Evolutionary conservation across 768 basidiomycete species (phyloP).

Genomic region (Suillus subaureus): DNA sequence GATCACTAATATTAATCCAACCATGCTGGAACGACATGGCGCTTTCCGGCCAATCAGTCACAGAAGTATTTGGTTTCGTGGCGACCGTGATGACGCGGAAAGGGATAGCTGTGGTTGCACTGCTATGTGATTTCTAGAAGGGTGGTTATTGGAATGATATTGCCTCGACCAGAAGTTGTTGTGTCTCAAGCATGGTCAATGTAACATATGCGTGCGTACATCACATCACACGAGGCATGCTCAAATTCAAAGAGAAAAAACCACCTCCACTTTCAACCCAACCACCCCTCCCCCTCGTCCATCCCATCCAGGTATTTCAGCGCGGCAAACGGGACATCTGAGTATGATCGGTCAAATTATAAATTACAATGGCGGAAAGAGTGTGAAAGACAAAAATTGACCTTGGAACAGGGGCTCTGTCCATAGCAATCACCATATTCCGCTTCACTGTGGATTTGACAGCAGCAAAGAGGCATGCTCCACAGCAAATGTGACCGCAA

Average conservation of each 20-base stretch:
- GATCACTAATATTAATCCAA: not conserved
- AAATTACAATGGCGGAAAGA: not conserved
- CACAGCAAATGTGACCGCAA: slow-evolving; percentile 81
- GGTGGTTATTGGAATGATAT: slow-evolving; percentile 1
- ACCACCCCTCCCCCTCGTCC: slow-evolving; percentile 70
- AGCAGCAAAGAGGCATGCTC: slow-evolving; percentile 72
- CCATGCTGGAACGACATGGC: slow-evolving; percentile 7
- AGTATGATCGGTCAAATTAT: not conserved
- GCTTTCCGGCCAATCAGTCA: slow-evolving; percentile 1
- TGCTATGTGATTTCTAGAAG: slow-evolving; percentile 6
- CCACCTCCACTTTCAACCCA: slow-evolving; percentile 48
- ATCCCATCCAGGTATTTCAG: slow-evolving; percentile 68
- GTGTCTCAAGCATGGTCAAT: not conserved
- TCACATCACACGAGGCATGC: slow-evolving; percentile 1
- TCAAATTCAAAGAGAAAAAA: slow-evolving; percentile 28
- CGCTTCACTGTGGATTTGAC: slow-evolving; percentile 65
- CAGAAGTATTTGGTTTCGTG: slow-evolving; percentile 5
- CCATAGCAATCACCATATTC: slow-evolving; percentile 35
- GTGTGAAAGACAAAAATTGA: slow-evolving; percentile 23
- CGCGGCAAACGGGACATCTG: slow-evolving; percentile 74
- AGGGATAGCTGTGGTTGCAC: not conserved
- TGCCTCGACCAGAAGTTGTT: not conserved
- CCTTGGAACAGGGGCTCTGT: slow-evolving; percentile 41
- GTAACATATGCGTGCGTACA: not conserved
- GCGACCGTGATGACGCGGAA: not conserved